Percentiles rank a stretch among this genome's conserved stretches.
Evolutionary conservation across 805 yeast genomes (phyloP).

Genomic region (Saccharomycopsis fodiens): DNA sequence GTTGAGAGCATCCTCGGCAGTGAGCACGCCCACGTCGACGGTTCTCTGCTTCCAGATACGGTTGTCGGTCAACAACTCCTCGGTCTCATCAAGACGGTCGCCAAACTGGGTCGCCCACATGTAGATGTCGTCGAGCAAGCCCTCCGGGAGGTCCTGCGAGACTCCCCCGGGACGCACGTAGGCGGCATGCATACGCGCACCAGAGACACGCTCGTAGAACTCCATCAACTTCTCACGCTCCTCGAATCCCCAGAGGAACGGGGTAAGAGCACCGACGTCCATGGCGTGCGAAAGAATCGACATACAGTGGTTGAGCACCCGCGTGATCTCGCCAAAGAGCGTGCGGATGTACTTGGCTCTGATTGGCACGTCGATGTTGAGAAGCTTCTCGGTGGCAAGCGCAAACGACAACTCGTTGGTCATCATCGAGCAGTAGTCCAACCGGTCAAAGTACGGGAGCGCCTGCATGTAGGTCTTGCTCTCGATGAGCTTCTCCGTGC

Average conservation of each 20-base stretch:
- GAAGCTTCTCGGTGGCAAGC: conserved; percentile 75
- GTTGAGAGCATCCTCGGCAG: conserved; percentile 83
- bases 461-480: conserved; percentile 84
- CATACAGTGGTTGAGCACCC: conserved; percentile 80
- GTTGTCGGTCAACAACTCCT: conserved; percentile 82
- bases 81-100: conserved; percentile 85
- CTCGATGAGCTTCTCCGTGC: conserved; percentile 84
- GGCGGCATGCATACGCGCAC: conserved; percentile 85
- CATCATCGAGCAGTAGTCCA: conserved; percentile 85
- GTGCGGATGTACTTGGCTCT: conserved; percentile 83
- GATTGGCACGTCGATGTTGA: conserved; percentile 77
- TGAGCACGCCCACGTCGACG: conserved; percentile 66
- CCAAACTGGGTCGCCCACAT: conserved; percentile 97
- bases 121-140: conserved; percentile 80
- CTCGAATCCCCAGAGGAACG: conserved; percentile 91
- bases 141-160: conserved; percentile 79
- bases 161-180: conserved; percentile 92
- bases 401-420: conserved; percentile 83
- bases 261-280: conserved; percentile 93
- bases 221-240: conserved; percentile 92
- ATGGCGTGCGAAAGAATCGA: conserved; percentile 80
- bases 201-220: conserved; percentile 83
- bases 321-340: conserved; percentile 78
- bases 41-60: conserved; percentile 91
- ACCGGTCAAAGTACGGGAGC: conserved; percentile 79